Evolutionary conservation across 2,329 filamentous ascomycete genomes (phyloP).

Genomic region (Exophiala phaeomuriformis): DNA sequence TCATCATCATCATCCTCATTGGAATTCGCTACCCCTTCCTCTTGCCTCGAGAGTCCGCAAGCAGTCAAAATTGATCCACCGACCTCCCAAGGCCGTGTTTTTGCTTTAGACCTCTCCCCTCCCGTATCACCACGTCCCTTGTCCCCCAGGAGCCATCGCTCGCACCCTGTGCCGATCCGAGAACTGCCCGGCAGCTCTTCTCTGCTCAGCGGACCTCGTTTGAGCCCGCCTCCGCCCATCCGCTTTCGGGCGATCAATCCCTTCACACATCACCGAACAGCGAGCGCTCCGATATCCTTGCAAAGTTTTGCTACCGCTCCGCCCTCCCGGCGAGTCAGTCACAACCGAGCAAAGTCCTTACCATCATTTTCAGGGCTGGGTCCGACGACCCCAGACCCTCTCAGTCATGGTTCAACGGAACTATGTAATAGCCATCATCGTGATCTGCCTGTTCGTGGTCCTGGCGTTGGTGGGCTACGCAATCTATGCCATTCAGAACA

Average conservation of each 20-base stretch:
- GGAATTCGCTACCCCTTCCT: too few species aligned
- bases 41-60: background rate
- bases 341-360: slow-evolving; percentile 5
- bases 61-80: slow-evolving; percentile 21
- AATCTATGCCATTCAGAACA: slow-evolving; percentile 33
- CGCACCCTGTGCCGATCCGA: slow-evolving; percentile 20
- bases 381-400: background rate
- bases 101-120: slow-evolving; percentile 11
- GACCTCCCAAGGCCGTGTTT: slow-evolving; percentile 12
- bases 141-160: slow-evolving; percentile 16
- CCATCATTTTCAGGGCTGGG: background rate
- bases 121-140: slow-evolving; percentile 12
- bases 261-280: slow-evolving; percentile 6
- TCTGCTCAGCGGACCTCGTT: slow-evolving; percentile 21
- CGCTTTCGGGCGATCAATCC: slow-evolving; percentile 19
- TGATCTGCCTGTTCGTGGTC: slow-evolving; percentile 44
- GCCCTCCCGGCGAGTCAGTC: background rate
- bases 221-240: slow-evolving; percentile 25
- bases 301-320: background rate
- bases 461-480: slow-evolving; percentile 37
- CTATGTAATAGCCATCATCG: slow-evolving; percentile 44
- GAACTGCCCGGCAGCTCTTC: slow-evolving; percentile 22
- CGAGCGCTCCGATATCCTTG: slow-evolving; percentile 6
- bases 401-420: slow-evolving; percentile 38
- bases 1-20: background rate